These are phyloP conservation scores for Phoma sp. DNA, from an alignment of 2,329 filamentous ascomycete genomes.

Conservation along the genomic window DNA sequence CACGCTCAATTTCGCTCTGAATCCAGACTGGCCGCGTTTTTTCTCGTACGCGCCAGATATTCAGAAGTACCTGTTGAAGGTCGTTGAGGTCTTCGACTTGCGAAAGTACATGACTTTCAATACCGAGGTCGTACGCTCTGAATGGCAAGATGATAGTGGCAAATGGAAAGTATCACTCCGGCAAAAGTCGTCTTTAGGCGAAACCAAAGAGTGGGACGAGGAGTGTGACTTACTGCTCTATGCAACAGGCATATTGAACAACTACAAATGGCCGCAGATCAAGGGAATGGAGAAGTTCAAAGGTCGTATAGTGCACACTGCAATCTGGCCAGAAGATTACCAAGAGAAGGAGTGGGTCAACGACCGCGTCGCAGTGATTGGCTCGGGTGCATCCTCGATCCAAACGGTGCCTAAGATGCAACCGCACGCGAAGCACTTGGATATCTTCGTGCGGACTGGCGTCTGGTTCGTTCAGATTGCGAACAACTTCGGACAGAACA, in stretches of 20 bases:
- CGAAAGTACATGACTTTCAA: slow-evolving; percentile 63
- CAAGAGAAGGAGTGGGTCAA: slow-evolving; percentile 53
- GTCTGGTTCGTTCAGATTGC: slow-evolving; percentile 57
- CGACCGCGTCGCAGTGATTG: slow-evolving; percentile 54
- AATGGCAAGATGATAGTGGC: slow-evolving; percentile 59
- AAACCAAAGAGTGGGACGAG: slow-evolving; percentile 51
- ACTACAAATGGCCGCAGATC: slow-evolving; percentile 49
- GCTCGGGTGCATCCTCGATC: slow-evolving; percentile 55
- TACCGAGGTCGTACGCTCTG: slow-evolving; percentile 55
- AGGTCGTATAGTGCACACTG: slow-evolving; percentile 54
- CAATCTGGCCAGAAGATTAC: slow-evolving; percentile 56
- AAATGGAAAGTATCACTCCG: slow-evolving; percentile 59
- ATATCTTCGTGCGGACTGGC: slow-evolving; percentile 57
- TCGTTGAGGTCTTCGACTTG: slow-evolving; percentile 58
- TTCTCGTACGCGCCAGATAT: slow-evolving; percentile 58
- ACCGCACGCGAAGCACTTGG: slow-evolving; percentile 54
- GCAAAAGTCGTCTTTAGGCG: slow-evolving; percentile 47
- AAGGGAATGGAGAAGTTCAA: slow-evolving; percentile 56
- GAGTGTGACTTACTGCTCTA: slow-evolving; percentile 55
- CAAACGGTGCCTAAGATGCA: slow-evolving; percentile 59
- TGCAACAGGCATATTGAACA: slow-evolving; percentile 54
- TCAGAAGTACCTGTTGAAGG: slow-evolving; percentile 58
- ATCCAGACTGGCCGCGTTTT: slow-evolving; percentile 58
- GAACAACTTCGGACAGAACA: slow-evolving; percentile 55
- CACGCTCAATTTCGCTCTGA: slow-evolving; percentile 54